phyloP scores from a whole-genome alignment of 495 filamentous ascomycete genomes.

The Trichoderma reesei region DNA sequence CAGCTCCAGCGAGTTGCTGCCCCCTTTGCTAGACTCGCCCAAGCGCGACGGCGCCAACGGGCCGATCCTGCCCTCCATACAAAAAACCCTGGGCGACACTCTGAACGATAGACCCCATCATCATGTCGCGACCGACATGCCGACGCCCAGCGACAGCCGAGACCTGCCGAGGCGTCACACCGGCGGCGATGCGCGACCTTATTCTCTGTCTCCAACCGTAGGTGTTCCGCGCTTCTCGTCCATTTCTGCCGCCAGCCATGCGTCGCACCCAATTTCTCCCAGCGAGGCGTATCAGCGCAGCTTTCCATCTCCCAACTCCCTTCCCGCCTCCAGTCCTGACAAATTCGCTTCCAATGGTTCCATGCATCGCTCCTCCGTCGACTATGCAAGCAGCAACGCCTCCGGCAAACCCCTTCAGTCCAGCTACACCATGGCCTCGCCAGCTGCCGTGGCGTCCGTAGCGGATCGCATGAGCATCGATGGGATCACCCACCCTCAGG shows the following conservation, averaged over 20 bases:
- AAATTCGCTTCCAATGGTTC: constrained; percentile 18
- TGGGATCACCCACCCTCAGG: constrained; percentile 22
- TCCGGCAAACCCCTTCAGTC: constrained; percentile 6
- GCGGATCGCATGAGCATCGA: constrained; percentile 32
- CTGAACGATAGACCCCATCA: constrained; percentile 26
- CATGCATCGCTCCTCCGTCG: constrained; percentile 16
- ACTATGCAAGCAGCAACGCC: constrained; percentile 20
- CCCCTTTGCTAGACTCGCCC: constrained; percentile 42
- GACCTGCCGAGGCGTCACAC: constrained; percentile 18
- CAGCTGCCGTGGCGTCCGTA: constrained; percentile 16
- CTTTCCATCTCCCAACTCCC: constrained; percentile 23
- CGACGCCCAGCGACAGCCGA: constrained; percentile 16
- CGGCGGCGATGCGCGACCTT: constrained; percentile 14
- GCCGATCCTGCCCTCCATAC: constrained; percentile 35
- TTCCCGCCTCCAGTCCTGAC: constrained; percentile 20
- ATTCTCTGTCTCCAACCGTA: constrained; percentile 24
- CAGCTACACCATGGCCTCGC: constrained; percentile 13
- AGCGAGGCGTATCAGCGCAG: constrained; percentile 22
- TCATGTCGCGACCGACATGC: not conserved
- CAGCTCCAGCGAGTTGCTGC: constrained; percentile 24
- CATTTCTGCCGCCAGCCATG: constrained; percentile 22
- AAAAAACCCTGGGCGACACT: constrained; percentile 15
- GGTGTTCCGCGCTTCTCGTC: constrained; percentile 18
- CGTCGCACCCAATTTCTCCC: constrained; percentile 34
- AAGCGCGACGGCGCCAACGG: constrained; percentile 31